Percentiles rank a stretch among this genome's conserved stretches.
phyloP scores from a whole-genome alignment of 768 basidiomycete species.

The Naematelia aurantialba region DNA sequence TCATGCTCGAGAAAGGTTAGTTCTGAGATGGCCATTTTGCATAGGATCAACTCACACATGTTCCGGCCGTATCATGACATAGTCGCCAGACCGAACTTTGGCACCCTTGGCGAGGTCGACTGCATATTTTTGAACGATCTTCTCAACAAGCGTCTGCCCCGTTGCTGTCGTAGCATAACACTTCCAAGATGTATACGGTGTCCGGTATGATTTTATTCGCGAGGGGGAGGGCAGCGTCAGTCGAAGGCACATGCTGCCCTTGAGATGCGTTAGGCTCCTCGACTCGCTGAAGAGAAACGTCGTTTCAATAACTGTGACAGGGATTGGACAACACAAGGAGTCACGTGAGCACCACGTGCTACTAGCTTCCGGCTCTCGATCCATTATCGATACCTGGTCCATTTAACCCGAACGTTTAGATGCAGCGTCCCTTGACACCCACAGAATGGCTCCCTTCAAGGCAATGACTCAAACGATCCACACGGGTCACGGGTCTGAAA shows the following conservation, averaged over 20 bases:
- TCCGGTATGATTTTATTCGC: not conserved
- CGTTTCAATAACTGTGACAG: too few species aligned
- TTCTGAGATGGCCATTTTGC: not conserved
- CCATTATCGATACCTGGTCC: too few species aligned
- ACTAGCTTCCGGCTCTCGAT: too few species aligned
- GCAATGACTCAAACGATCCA: too few species aligned
- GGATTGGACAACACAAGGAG: too few species aligned
- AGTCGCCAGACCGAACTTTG: constrained; percentile 87
- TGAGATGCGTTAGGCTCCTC: too few species aligned
- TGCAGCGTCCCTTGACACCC: too few species aligned
- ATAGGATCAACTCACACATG: constrained; percentile 61
- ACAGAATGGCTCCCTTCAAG: too few species aligned
- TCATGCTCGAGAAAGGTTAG: constrained; percentile 43
- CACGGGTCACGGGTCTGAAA: too few species aligned
- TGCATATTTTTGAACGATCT: constrained; percentile 94
- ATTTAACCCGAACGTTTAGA: too few species aligned
- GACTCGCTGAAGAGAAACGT: too few species aligned
- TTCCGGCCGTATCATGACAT: constrained; percentile 98
- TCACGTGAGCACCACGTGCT: too few species aligned
- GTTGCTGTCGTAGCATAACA: constrained; percentile 38
- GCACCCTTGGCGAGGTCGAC: constrained; percentile 79
- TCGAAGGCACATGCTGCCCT: not conserved
- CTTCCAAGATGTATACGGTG: not conserved
- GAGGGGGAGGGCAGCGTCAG: not conserved
- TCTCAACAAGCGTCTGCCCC: constrained; percentile 85